These are phyloP conservation scores for Globisporangium radiosum DNA, from an alignment of 352 stramenopile genomes.

Conservation along the genomic window DNA sequence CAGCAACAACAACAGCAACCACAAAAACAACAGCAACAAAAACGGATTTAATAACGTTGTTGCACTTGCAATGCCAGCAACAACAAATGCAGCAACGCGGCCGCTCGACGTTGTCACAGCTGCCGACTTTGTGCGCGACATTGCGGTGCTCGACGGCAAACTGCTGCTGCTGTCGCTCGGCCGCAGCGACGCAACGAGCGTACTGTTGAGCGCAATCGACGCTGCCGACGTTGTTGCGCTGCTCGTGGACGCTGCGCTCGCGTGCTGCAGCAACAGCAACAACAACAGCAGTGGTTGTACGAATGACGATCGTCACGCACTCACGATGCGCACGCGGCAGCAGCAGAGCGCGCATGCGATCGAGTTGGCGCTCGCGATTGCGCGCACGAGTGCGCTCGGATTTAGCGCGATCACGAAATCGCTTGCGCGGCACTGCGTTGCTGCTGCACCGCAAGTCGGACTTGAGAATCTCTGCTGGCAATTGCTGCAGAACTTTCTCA, in stretches of 20 bases:
- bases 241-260: constrained; percentile 32
- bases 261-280: constrained; percentile 8
- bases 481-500: constrained; percentile 42
- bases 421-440: constrained; percentile 56
- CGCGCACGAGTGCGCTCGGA: constrained; percentile 14
- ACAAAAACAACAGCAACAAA: not conserved
- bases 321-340: constrained; percentile 35
- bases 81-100: not conserved
- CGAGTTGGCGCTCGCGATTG: constrained; percentile 52
- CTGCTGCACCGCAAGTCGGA: constrained; percentile 31
- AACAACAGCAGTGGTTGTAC: not conserved
- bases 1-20: not conserved
- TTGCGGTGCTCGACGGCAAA: constrained; percentile 60
- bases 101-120: constrained; percentile 55
- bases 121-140: constrained; percentile 50
- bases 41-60: not conserved
- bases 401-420: constrained; percentile 53
- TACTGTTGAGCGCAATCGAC: constrained; percentile 53
- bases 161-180: constrained; percentile 45
- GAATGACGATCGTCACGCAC: not conserved
- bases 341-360: constrained; percentile 36
- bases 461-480: constrained; percentile 46
- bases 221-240: constrained; percentile 48
- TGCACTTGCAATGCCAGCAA: not conserved
- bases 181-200: constrained; percentile 29